A percentile compares a stretch with the other conserved stretches of the same genome.
Conservation (phyloP, 1,284 basidiomycete species). For the Somion occarium region DNA sequence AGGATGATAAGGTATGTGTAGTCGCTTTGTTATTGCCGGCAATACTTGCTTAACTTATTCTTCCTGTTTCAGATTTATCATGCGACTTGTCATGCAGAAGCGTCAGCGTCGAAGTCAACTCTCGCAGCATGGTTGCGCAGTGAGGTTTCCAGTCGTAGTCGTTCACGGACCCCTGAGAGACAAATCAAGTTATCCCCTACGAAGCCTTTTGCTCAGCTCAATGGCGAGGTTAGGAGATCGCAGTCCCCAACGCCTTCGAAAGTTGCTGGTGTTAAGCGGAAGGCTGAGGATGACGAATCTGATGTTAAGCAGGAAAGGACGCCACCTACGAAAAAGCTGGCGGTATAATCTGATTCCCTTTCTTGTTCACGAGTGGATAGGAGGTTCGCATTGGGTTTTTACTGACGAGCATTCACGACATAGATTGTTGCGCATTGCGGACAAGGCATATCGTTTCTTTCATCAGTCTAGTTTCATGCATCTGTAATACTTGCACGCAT, state of each 20-base stretch:
- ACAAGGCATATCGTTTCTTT: not conserved
- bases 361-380: not conserved
- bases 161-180: slow-evolving; percentile 66
- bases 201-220: too few relatives aligned
- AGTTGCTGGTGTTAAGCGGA: slow-evolving; percentile 60
- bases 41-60: slow-evolving; percentile 8
- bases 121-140: slow-evolving; percentile 62
- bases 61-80: slow-evolving; percentile 66
- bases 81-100: slow-evolving; percentile 88
- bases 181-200: slow-evolving; percentile 25
- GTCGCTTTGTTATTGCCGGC: not conserved
- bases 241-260: slow-evolving; percentile 48
- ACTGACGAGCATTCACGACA: not conserved
- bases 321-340: slow-evolving; percentile 27
- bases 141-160: slow-evolving; percentile 60
- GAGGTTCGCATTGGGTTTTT: not conserved
- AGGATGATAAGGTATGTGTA: slow-evolving; percentile 71
- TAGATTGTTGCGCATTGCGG: not conserved
- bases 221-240: slow-evolving; percentile 18
- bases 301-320: slow-evolving; percentile 15
- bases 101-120: slow-evolving; percentile 52
- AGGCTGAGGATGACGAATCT: slow-evolving; percentile 49
- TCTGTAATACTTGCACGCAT: not conserved
- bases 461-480: not conserved
- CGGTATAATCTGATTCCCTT: slow-evolving; percentile 7